These are phyloP conservation scores for Bonia amplexicaulis DNA, from an alignment of 176 grass and related monocot genomes.

Conservation along the genomic window DNA sequence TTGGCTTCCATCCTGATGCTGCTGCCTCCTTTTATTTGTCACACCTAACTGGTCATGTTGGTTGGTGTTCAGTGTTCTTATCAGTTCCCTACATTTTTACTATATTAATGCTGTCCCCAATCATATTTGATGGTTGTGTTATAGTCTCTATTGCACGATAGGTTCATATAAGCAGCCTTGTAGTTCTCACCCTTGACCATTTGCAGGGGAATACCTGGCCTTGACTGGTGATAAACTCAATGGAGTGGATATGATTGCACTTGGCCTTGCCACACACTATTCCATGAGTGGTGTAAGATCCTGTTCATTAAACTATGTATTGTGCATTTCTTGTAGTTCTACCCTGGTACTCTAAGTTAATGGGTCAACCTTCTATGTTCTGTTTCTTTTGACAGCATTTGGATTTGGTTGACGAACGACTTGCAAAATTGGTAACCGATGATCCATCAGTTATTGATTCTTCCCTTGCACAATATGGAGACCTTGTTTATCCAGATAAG, in stretches of 20 bases:
- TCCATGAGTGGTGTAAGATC: slow-evolving; percentile 55
- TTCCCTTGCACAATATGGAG: slow-evolving; percentile 86
- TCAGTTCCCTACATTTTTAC: background rate
- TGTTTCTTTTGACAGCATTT: slow-evolving; percentile 48
- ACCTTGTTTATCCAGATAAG: slow-evolving; percentile 85
- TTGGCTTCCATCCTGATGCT: slow-evolving; percentile 96
- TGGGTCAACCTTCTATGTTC: background rate
- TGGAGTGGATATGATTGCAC: slow-evolving; percentile 86
- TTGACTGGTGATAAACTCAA: slow-evolving; percentile 83
- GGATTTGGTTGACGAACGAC: slow-evolving; percentile 67
- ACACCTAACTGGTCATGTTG: slow-evolving; percentile 91
- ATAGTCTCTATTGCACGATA: background rate
- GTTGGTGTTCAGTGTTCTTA: slow-evolving; percentile 33
- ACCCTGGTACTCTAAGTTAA: background rate
- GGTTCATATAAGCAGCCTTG: background rate
- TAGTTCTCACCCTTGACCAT: slow-evolving; percentile 9
- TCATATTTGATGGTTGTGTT: background rate
- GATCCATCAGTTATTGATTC: slow-evolving; percentile 95
- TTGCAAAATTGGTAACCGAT: slow-evolving; percentile 83
- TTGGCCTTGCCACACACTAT: slow-evolving; percentile 96
- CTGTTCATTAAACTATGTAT: slow-evolving; percentile 5
- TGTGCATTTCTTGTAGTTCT: background rate
- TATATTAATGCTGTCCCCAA: background rate
- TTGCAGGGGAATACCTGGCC: slow-evolving; percentile 84
- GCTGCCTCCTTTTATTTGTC: slow-evolving; percentile 94